Percentiles rank a stretch among this genome's conserved stretches.
phyloP scores from a whole-genome alignment of 2,329 filamentous ascomycete species.

The Peltaster fructicola region DNA sequence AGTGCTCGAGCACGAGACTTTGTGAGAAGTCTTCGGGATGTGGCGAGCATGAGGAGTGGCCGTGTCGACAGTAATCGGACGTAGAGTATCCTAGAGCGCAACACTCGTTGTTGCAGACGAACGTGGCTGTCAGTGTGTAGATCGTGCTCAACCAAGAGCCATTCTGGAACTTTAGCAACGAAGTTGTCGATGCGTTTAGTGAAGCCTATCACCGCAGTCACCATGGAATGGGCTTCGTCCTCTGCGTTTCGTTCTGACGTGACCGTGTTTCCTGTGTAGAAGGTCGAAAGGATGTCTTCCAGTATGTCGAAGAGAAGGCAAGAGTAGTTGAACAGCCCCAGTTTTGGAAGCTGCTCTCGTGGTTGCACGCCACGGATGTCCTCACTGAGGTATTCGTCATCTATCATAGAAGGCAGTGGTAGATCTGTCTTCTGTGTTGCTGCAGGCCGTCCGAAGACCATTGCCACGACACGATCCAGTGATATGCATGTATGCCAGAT shows the following conservation, averaged over 20 bases:
- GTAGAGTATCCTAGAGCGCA: slow-evolving; percentile 8
- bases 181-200: slow-evolving; percentile 11
- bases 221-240: slow-evolving; percentile 5
- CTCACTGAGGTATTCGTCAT: slow-evolving; percentile 36
- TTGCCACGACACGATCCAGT: slow-evolving; percentile 34
- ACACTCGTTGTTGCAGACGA: slow-evolving; percentile 9
- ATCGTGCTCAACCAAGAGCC: slow-evolving; percentile 17
- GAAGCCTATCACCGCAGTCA: slow-evolving; percentile 9
- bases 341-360: slow-evolving; percentile 12
- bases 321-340: slow-evolving; percentile 14
- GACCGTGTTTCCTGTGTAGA: slow-evolving; percentile 8
- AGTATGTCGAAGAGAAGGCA: slow-evolving; percentile 11
- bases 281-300: slow-evolving; percentile 11
- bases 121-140: slow-evolving; percentile 4
- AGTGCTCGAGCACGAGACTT: too few species aligned
- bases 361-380: slow-evolving; percentile 24
- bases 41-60: slow-evolving; percentile 17
- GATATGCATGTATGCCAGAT: slow-evolving; percentile 32
- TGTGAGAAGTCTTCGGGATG: slow-evolving; percentile 17
- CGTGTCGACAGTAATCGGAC: slow-evolving; percentile 10
- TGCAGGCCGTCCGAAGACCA: slow-evolving; percentile 15
- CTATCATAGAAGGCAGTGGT: slow-evolving; percentile 19
- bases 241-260: slow-evolving; percentile 3
- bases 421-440: slow-evolving; percentile 12
- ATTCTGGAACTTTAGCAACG: slow-evolving; percentile 5